Evolutionary conservation across 768 basidiomycete genomes (phyloP).

Genomic region (Suillus brevipes): DNA sequence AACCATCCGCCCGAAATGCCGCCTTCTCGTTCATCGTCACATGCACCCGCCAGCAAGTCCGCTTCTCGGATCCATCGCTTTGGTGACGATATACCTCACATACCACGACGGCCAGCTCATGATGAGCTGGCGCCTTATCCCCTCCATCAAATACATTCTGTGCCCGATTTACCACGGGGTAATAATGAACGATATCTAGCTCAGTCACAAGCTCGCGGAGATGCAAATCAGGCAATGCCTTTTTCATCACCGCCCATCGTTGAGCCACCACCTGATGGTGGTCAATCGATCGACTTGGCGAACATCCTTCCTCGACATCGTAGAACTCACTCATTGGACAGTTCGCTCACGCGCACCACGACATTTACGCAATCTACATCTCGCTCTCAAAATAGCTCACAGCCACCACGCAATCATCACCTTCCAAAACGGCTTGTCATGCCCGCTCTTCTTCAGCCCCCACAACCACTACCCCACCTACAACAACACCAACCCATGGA

Average conservation of each 20-base stretch:
- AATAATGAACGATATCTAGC: constrained; percentile 19
- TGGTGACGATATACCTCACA: constrained; percentile 13
- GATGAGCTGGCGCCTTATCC: constrained; percentile 17
- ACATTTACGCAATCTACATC: constrained; percentile 10
- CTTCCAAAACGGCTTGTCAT: constrained; percentile 70
- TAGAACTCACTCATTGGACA: constrained; percentile 14
- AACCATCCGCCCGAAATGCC: constrained; percentile 6
- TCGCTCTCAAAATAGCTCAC: constrained; percentile 12
- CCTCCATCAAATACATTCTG: constrained; percentile 14
- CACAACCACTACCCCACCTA: constrained; percentile 15
- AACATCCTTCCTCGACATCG: constrained; percentile 9
- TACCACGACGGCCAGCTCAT: constrained; percentile 10
- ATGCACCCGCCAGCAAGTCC: constrained; percentile 7
- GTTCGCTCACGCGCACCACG: constrained; percentile 7
- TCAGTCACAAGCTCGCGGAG: constrained; percentile 12
- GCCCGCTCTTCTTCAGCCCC: constrained; percentile 64
- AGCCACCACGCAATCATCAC: constrained; percentile 32
- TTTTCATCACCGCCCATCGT: constrained; percentile 7
- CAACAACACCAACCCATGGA: constrained; percentile 12
- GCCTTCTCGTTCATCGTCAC: not conserved
- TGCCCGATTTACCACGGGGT: constrained; percentile 23
- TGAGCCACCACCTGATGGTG: constrained; percentile 5
- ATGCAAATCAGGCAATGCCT: constrained; percentile 9
- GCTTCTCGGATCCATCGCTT: constrained; percentile 17
- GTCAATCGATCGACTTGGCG: constrained; percentile 3